Evolutionary conservation across 1,139 yeast species (phyloP), one percentile per base, ranked within the genome.

Genomic region (Citeromyces hawaiiensis): DNA sequence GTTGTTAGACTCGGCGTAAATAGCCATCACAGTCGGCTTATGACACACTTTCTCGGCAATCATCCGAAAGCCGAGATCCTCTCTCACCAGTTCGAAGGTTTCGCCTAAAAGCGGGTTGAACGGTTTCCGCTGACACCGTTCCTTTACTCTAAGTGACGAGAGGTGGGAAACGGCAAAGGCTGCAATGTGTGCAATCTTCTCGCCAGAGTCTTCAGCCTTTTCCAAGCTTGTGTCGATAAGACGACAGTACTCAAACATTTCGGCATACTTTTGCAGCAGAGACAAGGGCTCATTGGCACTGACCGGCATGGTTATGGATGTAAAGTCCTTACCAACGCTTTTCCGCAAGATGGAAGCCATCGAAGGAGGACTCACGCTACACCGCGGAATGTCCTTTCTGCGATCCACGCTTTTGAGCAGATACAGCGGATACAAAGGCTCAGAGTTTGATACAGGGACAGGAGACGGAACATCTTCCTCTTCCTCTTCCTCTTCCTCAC

Each of bases 61-160:
- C 39, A 81, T 57, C 48, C 96, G 62, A 48, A 76, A 68, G 0
- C 85, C 86, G 40, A 68, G 60, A 49, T 82, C 91, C 51, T 83
- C 94, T 36, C 94, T 68, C 1, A 85, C 91, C 40, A 82, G 64
- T 55, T 87, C 96, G 56, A 59, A 87, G 1, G 95, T 85, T 56
- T 87, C 96, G 16, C 95, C 95, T 25, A 86, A 62, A 42, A 87
- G 64, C 11, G 96, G 97, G 54, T 87, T 91, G 60, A 91, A 91
- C 0, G 97, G 96, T 51, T 91, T 91, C 45, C 98, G 70, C 38
- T 72, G 58, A 41, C 81, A 76, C 50, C 98, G 70, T 41, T 78
- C 80, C 50, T 82, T 85, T 31, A 74, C 73, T 43, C 96, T 66
- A 50, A 76, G 70, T 10, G 82, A 67, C 0, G 96, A 74, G 15